Conservation (phyloP, 805 yeast species). For the Clavispora santaluciae region DNA sequence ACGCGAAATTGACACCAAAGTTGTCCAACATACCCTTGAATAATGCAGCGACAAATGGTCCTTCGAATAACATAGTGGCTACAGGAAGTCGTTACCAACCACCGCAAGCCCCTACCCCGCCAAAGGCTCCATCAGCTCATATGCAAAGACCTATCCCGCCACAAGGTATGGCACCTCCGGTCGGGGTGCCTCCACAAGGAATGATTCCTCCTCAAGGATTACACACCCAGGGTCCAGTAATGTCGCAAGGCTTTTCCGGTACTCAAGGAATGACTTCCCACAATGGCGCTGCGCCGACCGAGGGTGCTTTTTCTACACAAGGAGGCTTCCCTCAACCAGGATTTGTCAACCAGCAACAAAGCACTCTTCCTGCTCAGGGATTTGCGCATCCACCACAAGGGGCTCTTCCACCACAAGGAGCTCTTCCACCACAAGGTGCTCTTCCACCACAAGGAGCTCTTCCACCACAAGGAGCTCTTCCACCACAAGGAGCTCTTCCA, state of each 20-base stretch:
- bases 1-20: constrained; percentile 19
- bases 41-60: neutral
- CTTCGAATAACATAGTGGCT: neutral
- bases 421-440: too few relatives aligned
- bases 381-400: too few relatives aligned
- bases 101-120: neutral
- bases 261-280: too few relatives aligned
- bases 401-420: too few relatives aligned
- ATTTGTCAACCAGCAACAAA: too few relatives aligned
- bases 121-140: neutral
- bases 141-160: neutral
- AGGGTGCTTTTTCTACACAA: too few relatives aligned
- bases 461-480: too few relatives aligned
- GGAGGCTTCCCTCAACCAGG: neutral
- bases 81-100: neutral
- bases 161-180: constrained; percentile 1
- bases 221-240: too few relatives aligned
- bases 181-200: constrained; percentile 12
- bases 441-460: too few relatives aligned
- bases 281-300: too few relatives aligned
- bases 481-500: constrained; percentile 9
- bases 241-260: too few relatives aligned
- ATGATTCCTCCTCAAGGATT: neutral
- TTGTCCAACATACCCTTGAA: neutral
- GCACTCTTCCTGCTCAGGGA: too few relatives aligned